Base-by-base conservation (phyloP, 73 alveolate species). In the Blepharisma japonicum region DNA sequence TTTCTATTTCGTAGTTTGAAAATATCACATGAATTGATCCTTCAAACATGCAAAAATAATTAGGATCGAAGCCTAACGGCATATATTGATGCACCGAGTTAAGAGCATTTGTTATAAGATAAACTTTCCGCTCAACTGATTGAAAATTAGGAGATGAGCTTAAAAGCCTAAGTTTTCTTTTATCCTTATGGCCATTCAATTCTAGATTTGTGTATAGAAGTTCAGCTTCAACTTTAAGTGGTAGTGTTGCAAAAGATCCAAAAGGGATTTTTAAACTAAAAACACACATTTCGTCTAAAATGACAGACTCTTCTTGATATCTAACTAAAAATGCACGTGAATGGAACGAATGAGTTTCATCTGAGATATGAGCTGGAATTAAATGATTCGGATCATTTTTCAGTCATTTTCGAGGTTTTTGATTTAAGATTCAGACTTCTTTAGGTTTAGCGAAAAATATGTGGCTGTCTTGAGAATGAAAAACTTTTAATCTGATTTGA, bases 221-320 rank as follows among this genome's bases (percentile, higher is more conserved):
- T 8, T 61, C 74, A 25, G 74, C 46, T 14, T 18, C 47, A 39
- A 61, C 23, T 25, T 61, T 61, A 9, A 61, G 18, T 0, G 74
- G 46, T 8, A 61, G 23, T 1, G 11, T 11, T 9, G 46, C 4
- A 25, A 9, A 14, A 61, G 50, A 20, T 32, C 42, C 42, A 32
- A 32, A 32, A 20, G 74, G 74, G 46, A 61, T 25, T 61, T 14
- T 14, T 8, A n/a, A 61, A 18, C 18, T 61, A 61, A 61, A 61
- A 18, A 18, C 74, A 61, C 74, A 61, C 23, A 11, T 9, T 61
- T 61, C 74, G 46, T 8, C 14, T 11, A 70, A 25, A 25, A 7
- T 53, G 45, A 83, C 91, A 71, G 84, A 92, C 68, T 90, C 97
- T 68, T 90, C 97, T 53, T 85, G 76, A 55, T 85, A 91, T 38